phyloP scores from a whole-genome alignment of 805 yeast genomes.

The Saccharomycopsis javanensis region DNA sequence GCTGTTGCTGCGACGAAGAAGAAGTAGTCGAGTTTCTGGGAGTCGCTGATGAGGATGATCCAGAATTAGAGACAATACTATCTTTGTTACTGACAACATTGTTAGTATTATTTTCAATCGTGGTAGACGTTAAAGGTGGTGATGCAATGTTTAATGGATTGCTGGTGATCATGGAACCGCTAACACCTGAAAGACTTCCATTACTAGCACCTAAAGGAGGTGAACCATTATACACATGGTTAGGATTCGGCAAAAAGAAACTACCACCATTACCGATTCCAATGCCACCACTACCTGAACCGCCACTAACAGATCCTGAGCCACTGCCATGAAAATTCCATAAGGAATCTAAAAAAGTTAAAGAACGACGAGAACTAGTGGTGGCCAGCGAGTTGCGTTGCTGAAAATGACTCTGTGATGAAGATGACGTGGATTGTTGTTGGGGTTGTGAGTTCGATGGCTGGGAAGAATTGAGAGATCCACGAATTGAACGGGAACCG shows the following conservation, averaged over 20 bases:
- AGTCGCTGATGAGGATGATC: background rate
- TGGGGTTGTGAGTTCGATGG: background rate
- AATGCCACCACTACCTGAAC: background rate
- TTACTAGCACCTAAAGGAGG: background rate
- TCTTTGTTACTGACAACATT: background rate
- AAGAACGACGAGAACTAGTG: conserved; percentile 9
- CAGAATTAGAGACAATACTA: background rate
- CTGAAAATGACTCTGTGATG: background rate
- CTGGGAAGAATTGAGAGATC: background rate
- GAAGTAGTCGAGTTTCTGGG: background rate
- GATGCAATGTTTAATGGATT: conserved; percentile 1
- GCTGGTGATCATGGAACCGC: background rate
- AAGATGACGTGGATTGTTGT: background rate
- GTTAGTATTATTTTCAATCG: background rate
- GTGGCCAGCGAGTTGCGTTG: background rate
- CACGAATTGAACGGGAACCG: background rate
- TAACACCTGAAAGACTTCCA: background rate
- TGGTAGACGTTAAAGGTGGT: background rate
- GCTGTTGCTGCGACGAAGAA: background rate
- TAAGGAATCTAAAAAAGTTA: conserved; percentile 12
- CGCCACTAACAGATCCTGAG: background rate
- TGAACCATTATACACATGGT: background rate
- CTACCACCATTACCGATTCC: background rate
- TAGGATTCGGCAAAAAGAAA: background rate
- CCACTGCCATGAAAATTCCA: conserved; percentile 8